Evolutionary conservation across 768 basidiomycete species (phyloP).

Genomic region (Lactarius vividus): DNA sequence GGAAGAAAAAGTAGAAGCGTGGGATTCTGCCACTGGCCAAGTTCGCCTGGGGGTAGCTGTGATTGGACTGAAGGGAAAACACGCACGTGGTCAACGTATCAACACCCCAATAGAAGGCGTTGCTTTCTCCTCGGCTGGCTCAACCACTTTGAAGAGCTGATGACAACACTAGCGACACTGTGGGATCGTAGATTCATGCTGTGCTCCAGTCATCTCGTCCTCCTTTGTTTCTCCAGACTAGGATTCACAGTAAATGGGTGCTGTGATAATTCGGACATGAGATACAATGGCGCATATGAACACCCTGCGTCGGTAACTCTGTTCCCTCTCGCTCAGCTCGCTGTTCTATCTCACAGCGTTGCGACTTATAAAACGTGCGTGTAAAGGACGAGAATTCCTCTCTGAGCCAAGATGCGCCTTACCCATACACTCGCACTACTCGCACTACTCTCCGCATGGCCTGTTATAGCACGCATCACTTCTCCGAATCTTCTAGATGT

Average conservation of each 20-base stretch:
- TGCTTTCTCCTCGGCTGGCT: neutral
- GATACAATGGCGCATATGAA: neutral
- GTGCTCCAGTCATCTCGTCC: neutral
- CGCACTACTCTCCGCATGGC: neutral
- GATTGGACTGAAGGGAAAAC: neutral
- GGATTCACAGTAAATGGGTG: neutral
- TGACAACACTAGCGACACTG: neutral
- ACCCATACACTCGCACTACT: neutral
- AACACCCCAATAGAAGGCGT: too few relatives aligned
- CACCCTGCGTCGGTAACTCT: too few relatives aligned
- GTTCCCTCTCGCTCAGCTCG: neutral
- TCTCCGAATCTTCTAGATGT: neutral
- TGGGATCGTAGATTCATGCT: neutral
- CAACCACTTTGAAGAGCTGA: neutral
- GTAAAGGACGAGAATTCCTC: neutral
- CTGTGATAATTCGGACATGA: neutral
- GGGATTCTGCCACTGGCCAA: too few relatives aligned
- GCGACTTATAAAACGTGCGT: slow-evolving; percentile 2
- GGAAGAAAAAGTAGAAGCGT: neutral
- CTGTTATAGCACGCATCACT: slow-evolving; percentile 7
- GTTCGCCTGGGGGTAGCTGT: neutral
- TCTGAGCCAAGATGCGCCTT: neutral
- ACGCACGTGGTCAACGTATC: too few relatives aligned
- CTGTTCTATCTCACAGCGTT: neutral
- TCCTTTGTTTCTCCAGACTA: neutral